These are phyloP conservation scores for Candida pseudocylindracea DNA, from an alignment of 1,139 yeast species.

Conservation along the genomic window DNA sequence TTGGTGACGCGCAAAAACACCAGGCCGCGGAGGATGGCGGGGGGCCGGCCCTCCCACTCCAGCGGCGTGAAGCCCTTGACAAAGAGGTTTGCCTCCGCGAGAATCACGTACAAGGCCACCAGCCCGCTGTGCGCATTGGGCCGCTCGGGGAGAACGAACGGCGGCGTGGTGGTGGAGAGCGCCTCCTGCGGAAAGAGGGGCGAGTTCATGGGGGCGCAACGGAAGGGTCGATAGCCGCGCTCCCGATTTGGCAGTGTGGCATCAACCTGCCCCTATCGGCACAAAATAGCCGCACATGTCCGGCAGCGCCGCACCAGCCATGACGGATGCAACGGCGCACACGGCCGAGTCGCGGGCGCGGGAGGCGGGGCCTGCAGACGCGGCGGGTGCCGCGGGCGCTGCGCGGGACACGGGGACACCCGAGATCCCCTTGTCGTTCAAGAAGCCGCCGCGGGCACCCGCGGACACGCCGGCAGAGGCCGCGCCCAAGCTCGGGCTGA, in stretches of 20 bases:
- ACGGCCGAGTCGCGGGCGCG: too few relatives aligned
- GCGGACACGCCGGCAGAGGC: background rate
- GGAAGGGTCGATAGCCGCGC: background rate
- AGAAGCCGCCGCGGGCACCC: too few relatives aligned
- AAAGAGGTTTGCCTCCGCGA: constrained; percentile 64
- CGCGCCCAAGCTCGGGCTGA: background rate
- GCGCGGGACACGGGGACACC: too few relatives aligned
- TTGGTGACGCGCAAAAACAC: constrained; percentile 49
- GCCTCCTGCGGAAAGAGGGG: constrained; percentile 4
- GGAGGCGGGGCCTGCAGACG: too few relatives aligned
- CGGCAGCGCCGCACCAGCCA: too few relatives aligned
- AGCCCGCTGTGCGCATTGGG: constrained; percentile 25
- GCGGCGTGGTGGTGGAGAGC: constrained; percentile 9
- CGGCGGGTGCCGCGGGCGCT: too few relatives aligned
- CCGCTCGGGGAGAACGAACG: constrained; percentile 16
- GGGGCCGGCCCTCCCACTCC: constrained; percentile 51
- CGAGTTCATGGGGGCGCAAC: background rate
- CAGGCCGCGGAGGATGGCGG: constrained; percentile 70
- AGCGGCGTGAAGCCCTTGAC: constrained; percentile 59
- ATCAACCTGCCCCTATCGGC: too few relatives aligned
- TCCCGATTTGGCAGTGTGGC: too few relatives aligned
- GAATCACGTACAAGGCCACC: constrained; percentile 26
- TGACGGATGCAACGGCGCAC: too few relatives aligned
- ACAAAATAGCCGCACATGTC: too few relatives aligned
- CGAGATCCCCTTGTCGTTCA: too few relatives aligned